Evolutionary conservation across 306 rosid genomes (phyloP), one percentile per base, ranked within the genome.

Genomic region (Mimosa pudica): DNA sequence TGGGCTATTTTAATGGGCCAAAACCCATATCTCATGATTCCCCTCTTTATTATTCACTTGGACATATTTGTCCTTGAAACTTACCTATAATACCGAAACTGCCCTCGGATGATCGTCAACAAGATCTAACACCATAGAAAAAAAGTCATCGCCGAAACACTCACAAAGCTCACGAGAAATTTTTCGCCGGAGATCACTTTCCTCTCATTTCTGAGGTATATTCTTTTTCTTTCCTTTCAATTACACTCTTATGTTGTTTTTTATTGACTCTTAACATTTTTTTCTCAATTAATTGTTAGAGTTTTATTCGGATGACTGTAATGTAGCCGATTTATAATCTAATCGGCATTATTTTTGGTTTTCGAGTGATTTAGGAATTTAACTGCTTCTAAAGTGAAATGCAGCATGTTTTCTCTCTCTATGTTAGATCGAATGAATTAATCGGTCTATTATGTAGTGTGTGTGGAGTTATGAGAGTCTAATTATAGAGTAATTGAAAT

Each of bases 141-240:
- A 57, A 11, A 10, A 57, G 33, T 18, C 63, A 57, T 18, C 63
- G 6, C 10, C 7, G 30, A 10, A 70, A 8, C 24, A 13, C 74
- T 46, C 42, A 6, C 42, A 47, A 70, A 45, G 6, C 74, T 24
- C 20, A 70, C 57, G 38, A 70, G 10, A 20, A 16, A 38, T 38
- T 35, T 20, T 46, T 70, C 30, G 18, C 57, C 0, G 55, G 16
- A 44, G 41, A 69, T 6, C 36, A 1, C n/a, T 12, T 70, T 52
- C 57, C 32, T 70, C 74, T 46, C 38, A 46, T 45, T 69, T 69
- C 38, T 47, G 74, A 70, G 74, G 74, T 70, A 70, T 24, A 41
- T 38, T 38, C 10, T 70, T 17, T 10, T 70, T 20, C 73, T 5
- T 24, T 46, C 0, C 18, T 10, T 20, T 46, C 18, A 20, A 11